These are phyloP conservation scores for Ceratobasidium sp. DNA, from an alignment of 1,284 basidiomycete species.

Conservation along the genomic window DNA sequence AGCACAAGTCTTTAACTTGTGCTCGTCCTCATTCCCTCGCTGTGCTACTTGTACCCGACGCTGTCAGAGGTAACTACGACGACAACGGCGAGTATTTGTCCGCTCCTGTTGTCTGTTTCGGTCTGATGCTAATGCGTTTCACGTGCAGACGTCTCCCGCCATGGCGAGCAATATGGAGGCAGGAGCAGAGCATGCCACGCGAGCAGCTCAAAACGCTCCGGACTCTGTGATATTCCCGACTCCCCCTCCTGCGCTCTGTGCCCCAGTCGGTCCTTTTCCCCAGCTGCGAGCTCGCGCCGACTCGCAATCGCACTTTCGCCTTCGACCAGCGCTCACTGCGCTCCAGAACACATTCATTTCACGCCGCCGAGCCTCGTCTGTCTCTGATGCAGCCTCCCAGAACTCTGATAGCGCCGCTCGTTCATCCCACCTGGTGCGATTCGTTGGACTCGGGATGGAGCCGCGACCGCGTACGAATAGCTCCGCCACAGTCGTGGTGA, in stretches of 20 bases:
- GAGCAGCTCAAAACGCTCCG: constrained; percentile 2
- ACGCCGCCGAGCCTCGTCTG: constrained; percentile 24
- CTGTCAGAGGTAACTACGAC: background rate
- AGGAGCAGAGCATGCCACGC: background rate
- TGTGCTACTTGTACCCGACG: constrained; percentile 2
- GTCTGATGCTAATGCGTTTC: background rate
- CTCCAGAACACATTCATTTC: constrained; percentile 39
- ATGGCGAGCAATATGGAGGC: constrained; percentile 36
- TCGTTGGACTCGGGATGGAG: constrained; percentile 19
- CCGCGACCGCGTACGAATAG: constrained; percentile 31
- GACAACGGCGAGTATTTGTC: background rate
- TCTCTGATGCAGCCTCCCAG: constrained; percentile 22
- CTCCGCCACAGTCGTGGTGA: constrained; percentile 20
- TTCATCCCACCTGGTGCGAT: constrained; percentile 23
- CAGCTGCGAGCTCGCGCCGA: constrained; percentile 15
- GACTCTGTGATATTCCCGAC: constrained; percentile 15
- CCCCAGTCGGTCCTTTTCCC: constrained; percentile 8
- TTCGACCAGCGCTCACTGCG: constrained; percentile 33
- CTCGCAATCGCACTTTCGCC: constrained; percentile 34
- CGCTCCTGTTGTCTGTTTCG: background rate
- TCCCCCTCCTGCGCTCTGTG: background rate
- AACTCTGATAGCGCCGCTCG: background rate
- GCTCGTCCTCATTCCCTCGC: constrained; percentile 11
- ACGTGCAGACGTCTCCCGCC: background rate
- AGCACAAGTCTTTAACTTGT: constrained; percentile 6